Base-by-base conservation (phyloP, 1,284 basidiomycete species). In the Meira miltonrushii region DNA sequence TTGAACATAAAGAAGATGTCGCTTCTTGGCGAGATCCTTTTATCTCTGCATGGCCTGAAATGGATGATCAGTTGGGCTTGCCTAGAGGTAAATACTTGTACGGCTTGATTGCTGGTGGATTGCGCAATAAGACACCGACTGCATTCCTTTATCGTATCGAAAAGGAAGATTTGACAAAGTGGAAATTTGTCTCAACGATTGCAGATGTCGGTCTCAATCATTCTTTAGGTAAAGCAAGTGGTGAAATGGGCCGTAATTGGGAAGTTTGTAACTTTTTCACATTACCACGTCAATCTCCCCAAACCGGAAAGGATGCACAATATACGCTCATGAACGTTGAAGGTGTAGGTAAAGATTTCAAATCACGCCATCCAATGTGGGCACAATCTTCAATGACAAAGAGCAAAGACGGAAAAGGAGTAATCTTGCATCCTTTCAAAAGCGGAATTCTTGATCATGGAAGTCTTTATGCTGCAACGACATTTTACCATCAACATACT, bases 1-100 rank as follows among this genome's bases (percentile, higher is more conserved):
- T 55, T 25, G 56, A 68, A 46, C 51, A 63, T 39, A 57, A 67
- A 8, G 56, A 23, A 19, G 37, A 59, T n/a, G 63, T 71, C 39
- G 65, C 65, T 39, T 62, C 65, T 8, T 71, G 69, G 69, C 65
- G 69, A 38, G 69, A 71, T 48, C 69, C 69, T 1, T 71, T 62
- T 49, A 64, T 66, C 19, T 44, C 64, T 1, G 55, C 50, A 7
- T 69, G 67, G 69, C 67, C 67, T 9, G 56, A 65, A 19, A 55
- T 71, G 44, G 67, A 69, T 21, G 19, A 46, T 17, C 33, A 66
- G n/a, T 60, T 71, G 1, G 63, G 60, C 3, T 55, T 59, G 7
- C n/a, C 51, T 19, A 46, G 23, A 25, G 15, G 38, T 2, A 33
- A 46, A 12, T 54, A 58, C 1, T 59, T 59, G 1, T 64, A 66